Base-by-base conservation (phyloP, 2,329 filamentous ascomycete species). In the Neurospora sp. region DNA sequence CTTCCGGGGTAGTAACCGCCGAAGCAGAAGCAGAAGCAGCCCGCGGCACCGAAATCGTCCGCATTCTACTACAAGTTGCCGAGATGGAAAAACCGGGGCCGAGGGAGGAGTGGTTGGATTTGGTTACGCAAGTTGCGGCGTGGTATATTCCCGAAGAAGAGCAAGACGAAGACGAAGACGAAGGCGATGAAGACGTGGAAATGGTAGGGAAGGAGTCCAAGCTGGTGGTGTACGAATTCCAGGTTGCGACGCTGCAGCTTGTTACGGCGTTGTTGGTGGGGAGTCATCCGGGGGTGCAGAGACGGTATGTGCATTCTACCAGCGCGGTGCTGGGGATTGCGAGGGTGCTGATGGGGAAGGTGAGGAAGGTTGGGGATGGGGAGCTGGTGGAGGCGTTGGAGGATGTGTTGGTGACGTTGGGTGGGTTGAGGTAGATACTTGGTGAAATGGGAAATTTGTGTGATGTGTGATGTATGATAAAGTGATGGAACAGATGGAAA, bases 81-180 rank as follows among this genome's bases (percentile, higher is more conserved):
- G 86, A 89, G 74, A 77, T 79, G 40, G 82, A 84, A 72, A 75
- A 77, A 0, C 77, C 79, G 0, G 81, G 81, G 17, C 81, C 82
- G 8, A 78, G 80, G 6, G 86, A 89, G 73, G 81, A 82, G 2
- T 89, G 88, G 87, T 85, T 89, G 82, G 80, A 82, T 40, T 72
- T 86, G 8, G 81, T 89, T 40, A 87, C 84, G 2, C 76, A 77
- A 0, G 82, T 85, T 1, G 84, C 87, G 1, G 84, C 82, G 4
- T 85, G 83, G 82, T 75, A 82, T 62, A 75, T 81, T 0, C 78
- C 83, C 11, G 75, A 79, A 69, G 73, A 74, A 67, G 69, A 71
- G 17, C 66, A 74, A 74, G 28, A 72, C 70, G 66, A 43, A 11
- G 73, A 8, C 37, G 69, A 33, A 15, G 10, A 39, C 4, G 38